These are phyloP conservation scores for Bacterosira constricta DNA, from an alignment of 108 stramenopile species.

Conservation along the genomic window DNA sequence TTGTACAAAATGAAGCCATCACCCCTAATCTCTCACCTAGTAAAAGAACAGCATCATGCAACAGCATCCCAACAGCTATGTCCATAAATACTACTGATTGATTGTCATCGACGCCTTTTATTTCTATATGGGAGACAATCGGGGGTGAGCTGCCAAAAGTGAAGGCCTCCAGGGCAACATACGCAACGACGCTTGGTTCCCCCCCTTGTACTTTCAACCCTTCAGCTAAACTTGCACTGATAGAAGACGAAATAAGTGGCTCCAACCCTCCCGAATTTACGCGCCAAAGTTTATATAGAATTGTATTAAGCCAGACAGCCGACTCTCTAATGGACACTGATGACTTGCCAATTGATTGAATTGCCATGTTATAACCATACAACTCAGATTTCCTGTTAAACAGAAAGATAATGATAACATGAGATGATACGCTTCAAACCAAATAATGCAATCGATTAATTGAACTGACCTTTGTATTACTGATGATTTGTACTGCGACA, in stretches of 20 bases:
- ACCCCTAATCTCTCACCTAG: slow-evolving; percentile 23
- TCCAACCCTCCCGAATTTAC: slow-evolving; percentile 40
- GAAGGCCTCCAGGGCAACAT: slow-evolving; percentile 45
- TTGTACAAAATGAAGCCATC: neutral
- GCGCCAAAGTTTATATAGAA: slow-evolving; percentile 34
- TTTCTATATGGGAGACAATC: slow-evolving; percentile 18
- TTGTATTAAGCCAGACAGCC: slow-evolving; percentile 45
- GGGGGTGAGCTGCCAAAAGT: slow-evolving; percentile 47
- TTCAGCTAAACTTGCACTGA: slow-evolving; percentile 8
- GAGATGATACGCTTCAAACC: neutral
- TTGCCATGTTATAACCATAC: slow-evolving; percentile 28
- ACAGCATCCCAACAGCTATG: slow-evolving; percentile 32
- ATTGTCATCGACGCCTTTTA: slow-evolving; percentile 24
- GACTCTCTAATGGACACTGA: slow-evolving; percentile 15
- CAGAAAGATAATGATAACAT: neutral
- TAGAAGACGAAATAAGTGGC: slow-evolving; percentile 20
- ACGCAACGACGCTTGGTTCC: slow-evolving; percentile 41
- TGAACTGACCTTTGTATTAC: slow-evolving; percentile 27
- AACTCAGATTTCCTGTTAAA: slow-evolving; percentile 21
- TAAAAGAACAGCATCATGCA: slow-evolving; percentile 35
- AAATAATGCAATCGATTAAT: neutral
- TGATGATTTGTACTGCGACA: slow-evolving; percentile 38
- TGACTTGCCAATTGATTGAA: slow-evolving; percentile 33
- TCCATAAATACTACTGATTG: slow-evolving; percentile 11
- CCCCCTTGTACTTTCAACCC: slow-evolving; percentile 22